Conservation (phyloP, 2,329 filamentous ascomycete species). For the Curvularia hawaiiensis region DNA sequence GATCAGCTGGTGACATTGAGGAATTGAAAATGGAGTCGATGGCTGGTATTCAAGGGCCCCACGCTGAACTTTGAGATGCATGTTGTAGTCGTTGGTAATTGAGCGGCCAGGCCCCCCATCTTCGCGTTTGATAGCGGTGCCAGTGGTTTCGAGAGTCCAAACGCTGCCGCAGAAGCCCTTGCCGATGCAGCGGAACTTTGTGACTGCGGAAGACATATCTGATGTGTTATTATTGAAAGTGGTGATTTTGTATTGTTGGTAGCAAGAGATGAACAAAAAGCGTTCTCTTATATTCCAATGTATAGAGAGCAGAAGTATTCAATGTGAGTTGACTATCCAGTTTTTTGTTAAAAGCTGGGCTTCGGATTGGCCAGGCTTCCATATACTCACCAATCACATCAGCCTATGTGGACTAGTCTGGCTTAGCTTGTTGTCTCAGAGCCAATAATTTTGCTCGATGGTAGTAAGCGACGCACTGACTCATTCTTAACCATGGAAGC, state of each 20-base stretch:
- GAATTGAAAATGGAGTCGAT: slow-evolving; percentile 17
- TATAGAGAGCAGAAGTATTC: neutral
- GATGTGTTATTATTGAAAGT: neutral
- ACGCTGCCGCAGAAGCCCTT: slow-evolving; percentile 27
- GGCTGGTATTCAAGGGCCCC: slow-evolving; percentile 8
- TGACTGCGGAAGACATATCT: neutral
- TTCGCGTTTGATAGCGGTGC: slow-evolving; percentile 23
- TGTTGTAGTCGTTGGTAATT: slow-evolving; percentile 25
- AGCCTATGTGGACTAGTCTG: neutral
- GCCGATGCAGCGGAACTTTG: slow-evolving; percentile 18
- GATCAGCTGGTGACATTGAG: slow-evolving; percentile 19
- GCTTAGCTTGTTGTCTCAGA: neutral
- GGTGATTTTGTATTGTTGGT: neutral
- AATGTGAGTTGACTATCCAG: too few species aligned
- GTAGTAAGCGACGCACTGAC: too few species aligned
- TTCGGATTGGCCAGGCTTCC: neutral
- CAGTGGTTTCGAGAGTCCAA: slow-evolving; percentile 19
- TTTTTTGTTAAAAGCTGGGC: too few species aligned
- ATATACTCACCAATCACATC: neutral
- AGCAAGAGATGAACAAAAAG: neutral
- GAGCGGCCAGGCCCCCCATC: slow-evolving; percentile 25
- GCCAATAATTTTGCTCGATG: too few species aligned
- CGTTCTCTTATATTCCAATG: neutral
- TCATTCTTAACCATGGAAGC: too few species aligned
- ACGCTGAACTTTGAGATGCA: slow-evolving; percentile 15